These are phyloP conservation scores for Fusarium sp. DNA, from an alignment of 2,329 filamentous ascomycete species.

Conservation along the genomic window DNA sequence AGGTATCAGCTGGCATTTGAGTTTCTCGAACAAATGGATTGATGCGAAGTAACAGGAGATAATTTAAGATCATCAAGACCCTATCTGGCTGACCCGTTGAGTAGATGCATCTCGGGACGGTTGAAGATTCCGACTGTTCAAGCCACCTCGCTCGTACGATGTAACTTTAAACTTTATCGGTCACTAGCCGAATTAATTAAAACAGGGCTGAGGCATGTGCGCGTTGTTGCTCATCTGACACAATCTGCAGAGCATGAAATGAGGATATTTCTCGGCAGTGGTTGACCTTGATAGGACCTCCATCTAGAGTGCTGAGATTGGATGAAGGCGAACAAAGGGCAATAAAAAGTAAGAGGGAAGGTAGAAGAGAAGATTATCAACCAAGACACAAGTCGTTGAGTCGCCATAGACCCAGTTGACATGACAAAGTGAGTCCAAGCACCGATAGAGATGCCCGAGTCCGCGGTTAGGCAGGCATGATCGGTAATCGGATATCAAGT, in stretches of 20 bases:
- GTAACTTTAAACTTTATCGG: background rate
- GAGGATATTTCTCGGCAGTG: background rate
- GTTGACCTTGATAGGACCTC: too few relatives aligned
- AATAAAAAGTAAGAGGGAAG: background rate
- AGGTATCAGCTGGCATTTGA: background rate
- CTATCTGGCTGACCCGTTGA: too few relatives aligned
- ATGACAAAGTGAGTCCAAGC: background rate
- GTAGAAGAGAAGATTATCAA: fast-evolving
- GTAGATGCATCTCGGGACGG: background rate
- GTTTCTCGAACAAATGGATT: background rate
- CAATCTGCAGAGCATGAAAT: background rate
- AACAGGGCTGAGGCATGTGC: background rate
- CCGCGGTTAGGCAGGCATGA: background rate
- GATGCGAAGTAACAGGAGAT: fast-evolving
- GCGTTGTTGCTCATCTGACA: background rate
- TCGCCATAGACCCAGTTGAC: background rate
- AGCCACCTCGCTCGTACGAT: background rate
- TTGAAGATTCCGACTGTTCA: background rate
- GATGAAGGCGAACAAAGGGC: background rate
- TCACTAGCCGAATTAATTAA: background rate
- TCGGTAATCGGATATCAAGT: background rate
- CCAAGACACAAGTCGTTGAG: background rate
- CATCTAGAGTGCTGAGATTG: background rate
- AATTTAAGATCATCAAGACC: fast-evolving
- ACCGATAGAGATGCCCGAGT: background rate